Base-by-base conservation (phyloP, 768 basidiomycete genomes). In the Arthromyces matolae region DNA sequence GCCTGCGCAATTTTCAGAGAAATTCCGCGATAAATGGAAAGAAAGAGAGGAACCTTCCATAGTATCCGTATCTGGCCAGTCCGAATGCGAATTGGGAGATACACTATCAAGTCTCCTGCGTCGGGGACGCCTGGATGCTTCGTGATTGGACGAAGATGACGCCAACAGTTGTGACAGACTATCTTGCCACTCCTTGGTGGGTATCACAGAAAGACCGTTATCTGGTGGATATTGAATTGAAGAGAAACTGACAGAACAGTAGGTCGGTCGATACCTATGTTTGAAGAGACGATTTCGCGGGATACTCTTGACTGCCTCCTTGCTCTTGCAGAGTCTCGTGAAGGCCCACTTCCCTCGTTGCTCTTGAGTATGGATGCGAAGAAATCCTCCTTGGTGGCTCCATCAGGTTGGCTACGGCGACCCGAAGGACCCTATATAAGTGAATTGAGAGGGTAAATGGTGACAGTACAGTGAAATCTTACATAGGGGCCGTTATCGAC, bases 401-500 rank as follows among this genome's bases (percentile, higher is more conserved):
- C 79, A 0, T 69, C 72, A 8, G 81, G 75, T 54, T 81, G 83
- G 53, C 70, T 76, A 19, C 73, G 70, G 33, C 85, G 72, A n/a
- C 84, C 84, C 33, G 79, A 78, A 24, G 84, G 82, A 40, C 86
- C 86, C 86, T 89, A 53, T 14, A 50, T 36, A 41, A 31, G 43
- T 37, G 23, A 10, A 19, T 45, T 36, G 25, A 38, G 32, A 19
- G 32, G 8, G 16, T 22, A 10, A n/a, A 35, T 5, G 0, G 22
- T 42, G n/a, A 5, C 23, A 32, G 13, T 23, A 16, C 28, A 51
- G 25, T 8, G 1, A 8, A 14, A 23, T 64, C 83, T 44, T 45
- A 87, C 89, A 64, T 90, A 92, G 52, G 89, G 88, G 9, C 88
- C 87, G 31, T 77, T 72, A 56, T 91, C 86, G 32, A 93, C 89